Evolutionary conservation across 345 rosid genomes (phyloP), one percentile per base, ranked within the genome.

Genomic region (Syzygium aqueum): DNA sequence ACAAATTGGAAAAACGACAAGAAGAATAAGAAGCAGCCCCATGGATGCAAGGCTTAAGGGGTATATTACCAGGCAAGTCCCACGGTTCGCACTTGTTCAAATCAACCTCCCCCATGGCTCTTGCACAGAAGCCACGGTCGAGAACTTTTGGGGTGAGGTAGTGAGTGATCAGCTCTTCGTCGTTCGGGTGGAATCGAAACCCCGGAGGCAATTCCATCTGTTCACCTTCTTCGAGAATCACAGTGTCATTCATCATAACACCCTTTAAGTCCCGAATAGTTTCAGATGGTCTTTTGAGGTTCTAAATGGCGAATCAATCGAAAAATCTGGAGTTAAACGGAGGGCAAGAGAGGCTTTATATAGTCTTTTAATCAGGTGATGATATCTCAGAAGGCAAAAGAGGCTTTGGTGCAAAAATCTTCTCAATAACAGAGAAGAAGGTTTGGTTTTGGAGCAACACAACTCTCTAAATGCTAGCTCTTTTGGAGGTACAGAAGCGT

Each of bases 71-170:
- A 2, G 99, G 99, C 86, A 97, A 89, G 85, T 97, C 99, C 99
- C 99, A 97, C 7, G 99, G 99, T 90, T 97, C 99, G 84, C 95
- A 93, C 93, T 94, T 96, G 95, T 96, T 97, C 91, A 97, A 91
- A 87, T 97, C 99, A 9, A 95, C 99, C 88, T 97, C 98, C 63
- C 97, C 99, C 85, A 97, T 95, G 33, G 99, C 99, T 92, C 89
- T 91, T 84, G 97, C 91, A 1, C 93, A 73, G 92, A 97, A 97
- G 83, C 84, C 73, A 19, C 88, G 77, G 84, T 96, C 93, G 25
- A 94, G 91, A 84, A 96, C 99, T 89, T 96, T 96, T 88, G 94
- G 94, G 91, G 89, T 88, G 40, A 97, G 87, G 85, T 97, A 96
- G 89, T 95, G 96, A 49, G 93, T 91, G 85, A 97, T 97, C 85